Evolutionary conservation across 1,284 basidiomycete species (phyloP).

Genomic region (Trichosporon asahii): DNA sequence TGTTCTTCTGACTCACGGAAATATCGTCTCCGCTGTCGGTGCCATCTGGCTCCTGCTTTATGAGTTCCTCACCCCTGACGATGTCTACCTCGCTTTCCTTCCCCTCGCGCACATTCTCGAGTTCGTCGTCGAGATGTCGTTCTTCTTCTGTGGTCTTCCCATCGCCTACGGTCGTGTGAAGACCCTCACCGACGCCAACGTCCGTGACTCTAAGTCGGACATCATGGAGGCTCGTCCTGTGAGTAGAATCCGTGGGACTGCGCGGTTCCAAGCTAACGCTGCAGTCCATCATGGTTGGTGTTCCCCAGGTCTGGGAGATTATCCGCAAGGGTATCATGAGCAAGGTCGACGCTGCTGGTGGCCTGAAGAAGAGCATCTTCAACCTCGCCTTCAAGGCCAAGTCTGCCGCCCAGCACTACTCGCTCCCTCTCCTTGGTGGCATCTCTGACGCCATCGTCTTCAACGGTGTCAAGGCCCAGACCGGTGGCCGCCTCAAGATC

Average conservation of each 20-base stretch:
- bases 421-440: conserved; percentile 63
- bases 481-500: conserved; percentile 78
- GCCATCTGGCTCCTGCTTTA: conserved; percentile 72
- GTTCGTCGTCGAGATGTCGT: conserved; percentile 52
- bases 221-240: conserved; percentile 73
- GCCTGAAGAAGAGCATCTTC: conserved; percentile 62
- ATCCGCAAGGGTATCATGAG: conserved; percentile 86
- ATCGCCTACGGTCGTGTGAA: conserved; percentile 89
- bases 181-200: conserved; percentile 89
- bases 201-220: conserved; percentile 86
- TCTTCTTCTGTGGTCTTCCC: conserved; percentile 51
- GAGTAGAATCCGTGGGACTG: conserved; percentile 26
- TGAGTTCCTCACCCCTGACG: conserved; percentile 66
- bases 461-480: conserved; percentile 70
- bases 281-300: conserved; percentile 75
- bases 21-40: conserved; percentile 80
- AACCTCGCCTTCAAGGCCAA: conserved; percentile 49
- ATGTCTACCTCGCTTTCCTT: conserved; percentile 78
- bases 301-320: conserved; percentile 87
- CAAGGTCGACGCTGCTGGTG: conserved; percentile 68
- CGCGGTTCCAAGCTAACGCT: conserved; percentile 10
- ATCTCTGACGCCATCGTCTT: conserved; percentile 76
- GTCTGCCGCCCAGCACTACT: conserved; percentile 38
- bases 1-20: conserved; percentile 81
- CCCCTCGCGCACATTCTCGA: conserved; percentile 89